These are phyloP conservation scores for Acacia pycnantha DNA, from an alignment of 331 rosid genomes.

Conservation along the genomic window DNA sequence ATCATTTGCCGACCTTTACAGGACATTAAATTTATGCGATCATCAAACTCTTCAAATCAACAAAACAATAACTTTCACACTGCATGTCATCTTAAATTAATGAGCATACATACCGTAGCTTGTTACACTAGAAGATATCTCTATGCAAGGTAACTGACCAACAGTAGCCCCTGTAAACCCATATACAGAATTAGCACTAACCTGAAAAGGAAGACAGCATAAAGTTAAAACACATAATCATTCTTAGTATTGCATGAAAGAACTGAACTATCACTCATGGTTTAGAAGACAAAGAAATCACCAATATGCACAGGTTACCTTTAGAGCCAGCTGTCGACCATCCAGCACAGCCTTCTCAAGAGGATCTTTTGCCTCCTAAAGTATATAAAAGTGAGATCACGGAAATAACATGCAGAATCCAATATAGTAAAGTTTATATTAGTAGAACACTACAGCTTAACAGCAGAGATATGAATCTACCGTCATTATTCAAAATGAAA, in stretches of 20 bases:
- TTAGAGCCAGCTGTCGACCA: conserved; percentile 92
- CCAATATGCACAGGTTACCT: conserved; percentile 44
- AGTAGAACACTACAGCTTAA: conserved; percentile 6
- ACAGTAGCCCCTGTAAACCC: conserved; percentile 88
- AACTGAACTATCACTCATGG: not conserved
- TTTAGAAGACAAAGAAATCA: not conserved
- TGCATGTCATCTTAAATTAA: conserved; percentile 13
- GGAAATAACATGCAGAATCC: conserved; percentile 16
- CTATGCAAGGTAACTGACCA: conserved; percentile 91
- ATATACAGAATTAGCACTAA: conserved; percentile 96
- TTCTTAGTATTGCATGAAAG: not conserved
- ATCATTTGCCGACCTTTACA: conserved; percentile 92
- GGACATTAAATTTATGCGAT: conserved; percentile 32
- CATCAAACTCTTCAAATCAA: conserved; percentile 30
- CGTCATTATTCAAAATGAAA: conserved; percentile 4
- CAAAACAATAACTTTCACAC: not conserved
- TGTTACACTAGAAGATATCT: conserved; percentile 97
- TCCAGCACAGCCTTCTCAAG: conserved; percentile 95
- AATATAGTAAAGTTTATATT: conserved; percentile 10
- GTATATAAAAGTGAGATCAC: conserved; percentile 21
- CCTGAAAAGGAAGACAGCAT: conserved; percentile 41
- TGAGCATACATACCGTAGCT: conserved; percentile 74
- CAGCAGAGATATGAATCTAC: conserved; percentile 6
- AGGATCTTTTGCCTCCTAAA: conserved; percentile 91
- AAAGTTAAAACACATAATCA: conserved; percentile 12